A percentile compares a stretch with the other conserved stretches of the same genome.
Evolutionary conservation across 495 filamentous ascomycete species (phyloP).

Genomic region (Thermothielavioides terrestris): DNA sequence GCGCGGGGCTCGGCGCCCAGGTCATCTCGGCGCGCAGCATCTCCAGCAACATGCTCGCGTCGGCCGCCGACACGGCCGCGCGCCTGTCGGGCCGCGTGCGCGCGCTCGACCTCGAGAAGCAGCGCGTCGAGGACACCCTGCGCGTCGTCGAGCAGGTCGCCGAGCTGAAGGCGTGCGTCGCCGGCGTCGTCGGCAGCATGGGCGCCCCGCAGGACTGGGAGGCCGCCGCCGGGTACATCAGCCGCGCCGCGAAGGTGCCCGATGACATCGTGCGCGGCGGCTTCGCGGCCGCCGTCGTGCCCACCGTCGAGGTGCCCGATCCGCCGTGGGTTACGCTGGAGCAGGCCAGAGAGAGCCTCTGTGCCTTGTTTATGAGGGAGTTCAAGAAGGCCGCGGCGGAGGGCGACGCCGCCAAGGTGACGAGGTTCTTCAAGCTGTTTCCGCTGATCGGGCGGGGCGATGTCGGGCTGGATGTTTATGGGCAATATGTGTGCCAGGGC

Average conservation of each 20-base stretch:
- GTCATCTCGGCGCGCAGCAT: conserved; percentile 75
- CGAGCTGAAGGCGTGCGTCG: conserved; percentile 90
- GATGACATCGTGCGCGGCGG: conserved; percentile 65
- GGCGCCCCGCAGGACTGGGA: conserved; percentile 98
- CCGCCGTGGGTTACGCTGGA: conserved; percentile 80
- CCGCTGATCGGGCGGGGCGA: conserved; percentile 87
- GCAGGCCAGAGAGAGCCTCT: conserved; percentile 76
- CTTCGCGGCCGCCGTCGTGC: conserved; percentile 91
- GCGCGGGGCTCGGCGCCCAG: conserved; percentile 80
- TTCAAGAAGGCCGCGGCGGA: conserved; percentile 88
- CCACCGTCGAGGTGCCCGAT: conserved; percentile 91
- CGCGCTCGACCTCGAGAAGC: conserved; percentile 79
- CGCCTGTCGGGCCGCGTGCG: conserved; percentile 80
- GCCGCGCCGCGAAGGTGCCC: conserved; percentile 72
- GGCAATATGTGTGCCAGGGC: conserved; percentile 87
- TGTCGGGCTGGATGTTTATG: conserved; percentile 88
- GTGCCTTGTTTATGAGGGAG: conserved; percentile 81
- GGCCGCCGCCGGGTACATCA: conserved; percentile 81
- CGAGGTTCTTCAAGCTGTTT: conserved; percentile 96
- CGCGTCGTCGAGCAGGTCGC: conserved; percentile 92
- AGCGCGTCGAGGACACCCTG: conserved; percentile 78
- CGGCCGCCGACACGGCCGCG: conserved; percentile 74
- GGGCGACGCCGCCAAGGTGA: conserved; percentile 76
- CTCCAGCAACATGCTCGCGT: conserved; percentile 78
- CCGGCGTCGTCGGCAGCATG: conserved; percentile 94